These are phyloP conservation scores for Stephania cephalantha DNA, from an alignment of 164 flowering plant species.

Conservation along the genomic window DNA sequence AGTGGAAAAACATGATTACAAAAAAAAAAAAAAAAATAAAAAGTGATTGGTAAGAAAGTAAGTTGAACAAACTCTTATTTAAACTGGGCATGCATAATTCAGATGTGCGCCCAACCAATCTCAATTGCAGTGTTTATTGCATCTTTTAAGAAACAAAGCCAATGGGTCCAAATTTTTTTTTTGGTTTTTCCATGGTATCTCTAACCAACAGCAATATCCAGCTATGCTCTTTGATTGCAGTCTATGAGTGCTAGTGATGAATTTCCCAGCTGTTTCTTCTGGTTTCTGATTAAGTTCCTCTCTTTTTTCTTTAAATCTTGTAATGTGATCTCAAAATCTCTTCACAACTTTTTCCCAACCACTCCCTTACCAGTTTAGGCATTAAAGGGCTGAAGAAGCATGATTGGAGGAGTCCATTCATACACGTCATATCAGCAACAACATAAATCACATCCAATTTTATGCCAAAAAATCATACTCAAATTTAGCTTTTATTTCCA, in stretches of 20 bases:
- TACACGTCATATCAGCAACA: not conserved
- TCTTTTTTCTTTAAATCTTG: not conserved
- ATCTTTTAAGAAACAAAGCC: not conserved
- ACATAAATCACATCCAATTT: not conserved
- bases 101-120: not conserved
- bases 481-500: no score
- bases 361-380: not conserved
- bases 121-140: not conserved
- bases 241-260: not conserved
- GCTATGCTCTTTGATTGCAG: no score
- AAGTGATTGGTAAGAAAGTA: no score
- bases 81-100: no score
- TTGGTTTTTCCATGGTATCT: no score
- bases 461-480: no score
- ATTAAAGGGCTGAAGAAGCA: not conserved
- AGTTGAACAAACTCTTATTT: no score
- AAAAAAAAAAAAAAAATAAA: no score
- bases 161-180: not conserved
- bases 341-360: no score
- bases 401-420: not conserved
- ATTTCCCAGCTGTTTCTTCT: not conserved
- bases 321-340: no score
- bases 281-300: not conserved
- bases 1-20: no score
- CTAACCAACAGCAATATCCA: no score